Percentiles rank a stretch among this genome's conserved stretches.
Conservation (phyloP, 805 yeast genomes). For the Lipomyces spencermartinsiae region DNA sequence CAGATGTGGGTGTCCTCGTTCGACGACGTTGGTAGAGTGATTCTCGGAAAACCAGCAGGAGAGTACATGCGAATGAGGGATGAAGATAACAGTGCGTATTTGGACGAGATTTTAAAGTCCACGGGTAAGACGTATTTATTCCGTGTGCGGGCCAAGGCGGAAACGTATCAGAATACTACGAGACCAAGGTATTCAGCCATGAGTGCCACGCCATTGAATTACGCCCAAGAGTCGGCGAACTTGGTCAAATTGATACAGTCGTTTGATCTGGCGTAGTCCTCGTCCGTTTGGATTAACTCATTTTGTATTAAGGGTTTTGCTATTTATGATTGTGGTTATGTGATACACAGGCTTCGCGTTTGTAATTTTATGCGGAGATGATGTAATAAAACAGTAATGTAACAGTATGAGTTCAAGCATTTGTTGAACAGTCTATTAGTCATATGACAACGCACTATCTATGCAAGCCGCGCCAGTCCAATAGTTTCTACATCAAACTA, state of each 20-base stretch:
- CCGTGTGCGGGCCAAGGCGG: constrained; percentile 81
- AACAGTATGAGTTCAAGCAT: not conserved
- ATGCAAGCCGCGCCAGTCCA: not conserved
- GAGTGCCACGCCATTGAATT: constrained; percentile 49
- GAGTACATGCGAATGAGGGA: constrained; percentile 54
- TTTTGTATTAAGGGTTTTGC: not conserved
- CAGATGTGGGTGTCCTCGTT: constrained; percentile 86
- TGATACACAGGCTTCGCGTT: not conserved
- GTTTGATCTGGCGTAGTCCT: constrained; percentile 17
- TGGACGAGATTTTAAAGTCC: constrained; percentile 53
- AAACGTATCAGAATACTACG: constrained; percentile 77
- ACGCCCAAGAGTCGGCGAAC: constrained; percentile 41
- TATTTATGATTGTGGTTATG: not conserved
- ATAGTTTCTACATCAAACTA: not conserved
- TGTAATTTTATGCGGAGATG: not conserved
- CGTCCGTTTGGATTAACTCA: constrained; percentile 1
- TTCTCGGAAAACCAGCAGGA: constrained; percentile 70
- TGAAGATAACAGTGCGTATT: constrained; percentile 46
- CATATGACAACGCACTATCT: not conserved
- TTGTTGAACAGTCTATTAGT: not conserved
- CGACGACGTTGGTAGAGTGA: constrained; percentile 77
- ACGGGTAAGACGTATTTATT: constrained; percentile 75
- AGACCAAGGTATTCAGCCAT: constrained; percentile 77
- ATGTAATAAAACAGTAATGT: constrained; percentile 4
- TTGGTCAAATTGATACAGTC: constrained; percentile 37